Percentiles rank a stretch among this genome's conserved stretches.
Evolutionary conservation across 139 green algal species (phyloP).

Genomic region (Astrephomene gubernaculifera): DNA sequence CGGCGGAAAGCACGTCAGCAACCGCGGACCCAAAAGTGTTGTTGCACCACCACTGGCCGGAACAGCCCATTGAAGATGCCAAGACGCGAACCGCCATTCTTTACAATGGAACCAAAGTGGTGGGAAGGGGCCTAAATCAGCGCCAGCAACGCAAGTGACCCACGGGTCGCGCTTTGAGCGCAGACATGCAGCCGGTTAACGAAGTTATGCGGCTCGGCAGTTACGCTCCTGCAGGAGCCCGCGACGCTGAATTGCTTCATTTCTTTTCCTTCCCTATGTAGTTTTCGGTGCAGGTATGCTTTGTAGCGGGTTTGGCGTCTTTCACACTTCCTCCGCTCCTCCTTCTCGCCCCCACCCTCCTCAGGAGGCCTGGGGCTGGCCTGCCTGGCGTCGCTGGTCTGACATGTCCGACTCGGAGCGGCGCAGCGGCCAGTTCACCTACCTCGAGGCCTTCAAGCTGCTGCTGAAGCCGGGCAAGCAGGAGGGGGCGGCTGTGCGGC

Average conservation of each 20-base stretch:
- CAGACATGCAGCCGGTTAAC: too few species aligned
- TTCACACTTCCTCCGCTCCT: too few species aligned
- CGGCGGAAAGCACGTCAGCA: background rate
- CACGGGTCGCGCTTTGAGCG: background rate
- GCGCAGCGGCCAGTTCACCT: background rate
- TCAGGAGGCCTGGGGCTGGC: slow-evolving; percentile 6
- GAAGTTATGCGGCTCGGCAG: too few species aligned
- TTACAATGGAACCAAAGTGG: slow-evolving; percentile 4
- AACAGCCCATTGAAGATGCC: background rate
- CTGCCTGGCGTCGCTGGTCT: slow-evolving; percentile 4
- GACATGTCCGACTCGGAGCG: background rate
- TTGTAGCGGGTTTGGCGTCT: too few species aligned
- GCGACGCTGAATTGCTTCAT: too few species aligned
- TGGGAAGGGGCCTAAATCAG: too few species aligned
- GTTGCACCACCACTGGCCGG: slow-evolving; percentile 5
- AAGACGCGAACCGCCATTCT: slow-evolving; percentile 17
- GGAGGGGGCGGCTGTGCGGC: background rate
- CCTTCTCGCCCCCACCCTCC: background rate
- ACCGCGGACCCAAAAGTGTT: background rate
- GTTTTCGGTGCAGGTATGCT: too few species aligned
- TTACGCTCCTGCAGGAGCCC: too few species aligned
- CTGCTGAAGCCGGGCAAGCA: background rate
- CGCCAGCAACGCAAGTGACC: too few species aligned
- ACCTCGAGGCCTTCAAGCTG: slow-evolving; percentile 37
- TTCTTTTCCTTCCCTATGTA: too few species aligned